Conservation (phyloP, 2,329 filamentous ascomycete species). For the Calonectria pauciramosa region DNA sequence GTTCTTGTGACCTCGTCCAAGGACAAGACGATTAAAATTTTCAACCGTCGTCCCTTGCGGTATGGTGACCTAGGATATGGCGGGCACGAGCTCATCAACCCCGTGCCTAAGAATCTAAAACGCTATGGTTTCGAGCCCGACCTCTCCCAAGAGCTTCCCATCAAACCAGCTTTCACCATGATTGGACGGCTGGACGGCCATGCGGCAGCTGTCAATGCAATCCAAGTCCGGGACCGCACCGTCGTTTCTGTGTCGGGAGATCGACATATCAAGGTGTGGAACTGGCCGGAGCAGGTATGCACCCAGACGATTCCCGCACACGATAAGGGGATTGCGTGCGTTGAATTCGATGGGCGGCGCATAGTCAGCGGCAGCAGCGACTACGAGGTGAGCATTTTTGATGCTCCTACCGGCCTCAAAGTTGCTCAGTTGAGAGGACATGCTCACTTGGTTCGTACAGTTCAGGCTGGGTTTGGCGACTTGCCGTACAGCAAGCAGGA, state of each 20-base stretch:
- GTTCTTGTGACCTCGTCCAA: constrained; percentile 98
- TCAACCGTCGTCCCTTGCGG: constrained; percentile 82
- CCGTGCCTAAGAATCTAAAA: constrained; percentile 65
- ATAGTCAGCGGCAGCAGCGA: constrained; percentile 98
- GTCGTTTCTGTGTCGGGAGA: constrained; percentile 97
- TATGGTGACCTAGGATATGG: constrained; percentile 71
- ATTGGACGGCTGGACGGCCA: constrained; percentile 88
- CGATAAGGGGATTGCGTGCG: constrained; percentile 95
- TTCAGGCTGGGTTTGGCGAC: constrained; percentile 95
- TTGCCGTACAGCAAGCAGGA: constrained; percentile 83
- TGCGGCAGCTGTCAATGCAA: constrained; percentile 92
- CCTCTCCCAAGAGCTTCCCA: constrained; percentile 59
- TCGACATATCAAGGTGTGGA: constrained; percentile 94
- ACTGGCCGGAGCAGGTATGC: constrained; percentile 84
- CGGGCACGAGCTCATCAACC: constrained; percentile 58
- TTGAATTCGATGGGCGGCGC: constrained; percentile 93
- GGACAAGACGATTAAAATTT: constrained; percentile 96
- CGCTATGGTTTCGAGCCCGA: constrained; percentile 69
- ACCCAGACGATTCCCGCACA: constrained; percentile 87
- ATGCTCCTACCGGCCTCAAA: constrained; percentile 86
- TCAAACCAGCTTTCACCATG: constrained; percentile 77
- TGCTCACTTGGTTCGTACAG: constrained; percentile 87
- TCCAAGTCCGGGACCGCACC: constrained; percentile 87
- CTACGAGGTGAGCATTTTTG: constrained; percentile 95
- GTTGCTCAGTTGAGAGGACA: constrained; percentile 90